Percentiles rank a stretch among this genome's conserved stretches.
These are phyloP conservation scores for Malassezia vespertilionis DNA, from an alignment of 1,284 basidiomycete species.

Conservation along the genomic window DNA sequence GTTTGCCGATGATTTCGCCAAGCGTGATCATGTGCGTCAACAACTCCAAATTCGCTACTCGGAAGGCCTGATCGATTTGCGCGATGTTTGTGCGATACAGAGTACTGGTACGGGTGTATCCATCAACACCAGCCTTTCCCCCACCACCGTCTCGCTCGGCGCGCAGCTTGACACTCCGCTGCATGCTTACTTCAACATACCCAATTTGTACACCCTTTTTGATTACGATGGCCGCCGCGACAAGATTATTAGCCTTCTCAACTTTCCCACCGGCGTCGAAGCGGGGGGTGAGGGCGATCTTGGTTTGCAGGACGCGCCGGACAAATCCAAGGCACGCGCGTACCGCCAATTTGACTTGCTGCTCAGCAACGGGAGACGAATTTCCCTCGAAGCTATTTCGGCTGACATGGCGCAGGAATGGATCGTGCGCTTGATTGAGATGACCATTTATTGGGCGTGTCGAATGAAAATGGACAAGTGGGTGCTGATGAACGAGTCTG, in stretches of 20 bases:
- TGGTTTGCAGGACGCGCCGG: constrained; percentile 51
- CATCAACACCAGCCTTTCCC: constrained; percentile 2
- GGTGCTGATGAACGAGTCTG: constrained; percentile 69
- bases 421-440: constrained; percentile 60
- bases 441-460: constrained; percentile 65
- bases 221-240: constrained; percentile 15
- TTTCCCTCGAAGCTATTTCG: constrained; percentile 58
- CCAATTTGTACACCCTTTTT: background rate
- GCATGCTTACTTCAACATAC: too few species aligned
- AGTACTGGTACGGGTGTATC: constrained; percentile 46
- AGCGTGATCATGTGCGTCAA: constrained; percentile 52
- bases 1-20: constrained; percentile 29
- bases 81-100: constrained; percentile 57
- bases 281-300: constrained; percentile 65
- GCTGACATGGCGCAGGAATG: constrained; percentile 60
- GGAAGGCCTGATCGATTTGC: constrained; percentile 59
- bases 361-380: constrained; percentile 58
- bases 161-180: background rate
- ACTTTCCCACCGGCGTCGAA: constrained; percentile 49
- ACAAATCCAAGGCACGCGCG: constrained; percentile 54
- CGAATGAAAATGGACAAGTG: constrained; percentile 61
- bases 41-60: constrained; percentile 59
- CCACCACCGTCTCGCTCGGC: background rate
- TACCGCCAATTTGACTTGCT: constrained; percentile 66
- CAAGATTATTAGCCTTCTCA: background rate